Base-by-base conservation (phyloP, 805 yeast species). In the Barnettozyma populi region DNA sequence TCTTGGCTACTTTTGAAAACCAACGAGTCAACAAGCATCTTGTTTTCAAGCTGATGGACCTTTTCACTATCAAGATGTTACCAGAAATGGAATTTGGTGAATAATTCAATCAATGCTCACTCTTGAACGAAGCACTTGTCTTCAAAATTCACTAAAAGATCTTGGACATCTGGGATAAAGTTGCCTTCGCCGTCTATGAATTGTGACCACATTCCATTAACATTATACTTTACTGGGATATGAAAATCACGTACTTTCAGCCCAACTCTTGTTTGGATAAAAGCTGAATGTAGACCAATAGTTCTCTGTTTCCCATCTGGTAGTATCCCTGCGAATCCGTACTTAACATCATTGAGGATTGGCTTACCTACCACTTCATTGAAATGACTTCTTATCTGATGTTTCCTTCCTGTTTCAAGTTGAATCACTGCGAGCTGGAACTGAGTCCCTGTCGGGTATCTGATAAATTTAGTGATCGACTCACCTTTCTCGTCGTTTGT, bases 21-120 rank as follows among this genome's bases (percentile, higher is more conserved):
- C 67, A 66, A 44, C 52, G 64, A 9, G 62, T 75, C 40, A 78
- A 77, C 57, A 71, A 73, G 52, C 64, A 72, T 18, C 55, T 78
- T 44, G 48, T 73, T 6, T 69, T 71, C 59, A 67, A 64, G 37
- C 20, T 76, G 0, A 18, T 75, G 34, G 82, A 78, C 53, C 62
- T 73, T 36, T 14, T 73, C 0, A 54, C 76, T 7, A 57, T 69
- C 11, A 64, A 67, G 45, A 25, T 72, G 19, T 63, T 71, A 42
- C 76, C 77, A 1, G 77, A 73, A 44, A 27, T 66, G 25, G 41
- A 50, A 44, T 37, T 43, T 20, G 24, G 20, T 44, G 23, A 36
- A 10, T 34, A 19, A 41, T 16, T 2, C 37, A 19, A 31, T 19
- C 16, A 23, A 35, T 24, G 25, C 24, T 24, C 20, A 29, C 11